Percentiles rank a stretch among this genome's conserved stretches.
phyloP scores from a whole-genome alignment of 495 filamentous ascomycete species.

The Talaromyces nanjingensis region DNA sequence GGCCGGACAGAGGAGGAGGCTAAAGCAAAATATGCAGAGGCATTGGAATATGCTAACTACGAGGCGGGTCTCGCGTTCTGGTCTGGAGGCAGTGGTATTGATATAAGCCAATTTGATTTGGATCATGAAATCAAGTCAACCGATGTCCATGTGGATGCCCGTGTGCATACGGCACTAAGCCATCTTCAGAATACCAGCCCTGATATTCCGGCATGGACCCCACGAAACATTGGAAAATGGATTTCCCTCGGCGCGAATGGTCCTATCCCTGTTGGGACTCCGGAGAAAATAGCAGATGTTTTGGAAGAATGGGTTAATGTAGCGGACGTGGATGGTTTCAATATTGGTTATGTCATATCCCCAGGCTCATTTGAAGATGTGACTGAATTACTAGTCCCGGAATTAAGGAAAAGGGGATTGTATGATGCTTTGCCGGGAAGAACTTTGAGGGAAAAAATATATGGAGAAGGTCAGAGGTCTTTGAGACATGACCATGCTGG shows the following conservation, averaged over 20 bases:
- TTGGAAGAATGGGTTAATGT: conserved; percentile 41
- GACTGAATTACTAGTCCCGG: conserved; percentile 27
- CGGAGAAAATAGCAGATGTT: conserved; percentile 37
- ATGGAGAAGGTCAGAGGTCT: conserved; percentile 11
- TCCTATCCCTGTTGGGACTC: conserved; percentile 12
- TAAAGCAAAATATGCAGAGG: conserved; percentile 30
- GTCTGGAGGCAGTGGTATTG: conserved; percentile 37
- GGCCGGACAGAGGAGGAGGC: too few species aligned
- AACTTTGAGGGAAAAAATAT: conserved; percentile 24
- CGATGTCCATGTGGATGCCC: conserved; percentile 11
- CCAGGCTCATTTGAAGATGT: conserved; percentile 48
- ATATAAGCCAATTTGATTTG: conserved; percentile 18
- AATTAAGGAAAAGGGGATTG: conserved; percentile 15
- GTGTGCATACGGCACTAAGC: conserved; percentile 10
- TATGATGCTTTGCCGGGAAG: conserved; percentile 11
- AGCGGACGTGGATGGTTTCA: conserved; percentile 45
- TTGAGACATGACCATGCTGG: conserved; percentile 13
- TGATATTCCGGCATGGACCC: conserved; percentile 16
- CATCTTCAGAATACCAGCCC: conserved; percentile 12
- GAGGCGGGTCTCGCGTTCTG: conserved; percentile 37
- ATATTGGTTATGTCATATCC: conserved; percentile 42
- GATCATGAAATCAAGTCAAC: conserved; percentile 10
- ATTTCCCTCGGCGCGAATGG: conserved; percentile 14
- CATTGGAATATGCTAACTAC: conserved; percentile 24
- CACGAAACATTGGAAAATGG: conserved; percentile 15